Percentiles rank a stretch among this genome's conserved stretches.
Conservation (phyloP, 2,329 filamentous ascomycete genomes). For the Xylaria sp. region DNA sequence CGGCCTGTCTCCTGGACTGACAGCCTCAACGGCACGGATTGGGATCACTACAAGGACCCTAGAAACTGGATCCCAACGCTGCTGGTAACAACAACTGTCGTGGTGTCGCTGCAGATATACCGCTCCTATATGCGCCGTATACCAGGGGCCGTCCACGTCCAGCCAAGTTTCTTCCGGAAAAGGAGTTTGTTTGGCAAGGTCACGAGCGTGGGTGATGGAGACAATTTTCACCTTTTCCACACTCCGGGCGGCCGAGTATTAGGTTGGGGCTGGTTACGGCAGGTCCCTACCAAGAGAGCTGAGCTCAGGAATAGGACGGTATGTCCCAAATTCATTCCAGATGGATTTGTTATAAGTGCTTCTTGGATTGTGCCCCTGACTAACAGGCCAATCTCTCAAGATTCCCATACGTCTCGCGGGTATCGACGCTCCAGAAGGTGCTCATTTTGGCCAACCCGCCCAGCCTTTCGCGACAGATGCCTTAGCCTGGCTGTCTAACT, state of each 20-base stretch:
- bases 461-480: slow-evolving; percentile 89
- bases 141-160: slow-evolving; percentile 79
- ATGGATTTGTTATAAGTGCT: background rate
- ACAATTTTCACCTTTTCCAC: slow-evolving; percentile 94
- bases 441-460: slow-evolving; percentile 89
- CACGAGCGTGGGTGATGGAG: slow-evolving; percentile 94
- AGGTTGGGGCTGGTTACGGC: slow-evolving; percentile 93
- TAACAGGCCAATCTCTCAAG: slow-evolving; percentile 55
- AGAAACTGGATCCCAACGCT: slow-evolving; percentile 64
- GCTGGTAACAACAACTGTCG: slow-evolving; percentile 65
- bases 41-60: slow-evolving; percentile 66
- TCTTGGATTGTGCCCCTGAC: background rate
- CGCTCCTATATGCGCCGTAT: slow-evolving; percentile 85
- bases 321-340: slow-evolving; percentile 48
- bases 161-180: slow-evolving; percentile 77
- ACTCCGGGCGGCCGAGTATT: slow-evolving; percentile 88
- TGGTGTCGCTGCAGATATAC: slow-evolving; percentile 70
- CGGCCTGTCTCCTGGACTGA: slow-evolving; percentile 55
- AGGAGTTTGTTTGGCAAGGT: slow-evolving; percentile 85
- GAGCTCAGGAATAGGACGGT: slow-evolving; percentile 83
- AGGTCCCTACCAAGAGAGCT: slow-evolving; percentile 74
- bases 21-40: slow-evolving; percentile 60
- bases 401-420: slow-evolving; percentile 91
- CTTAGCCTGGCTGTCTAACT: slow-evolving; percentile 79
- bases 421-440: slow-evolving; percentile 90